Percentiles rank a stretch among this genome's conserved stretches.
Conservation (phyloP, 768 basidiomycete species). For the Tulasnella calospora region DNA sequence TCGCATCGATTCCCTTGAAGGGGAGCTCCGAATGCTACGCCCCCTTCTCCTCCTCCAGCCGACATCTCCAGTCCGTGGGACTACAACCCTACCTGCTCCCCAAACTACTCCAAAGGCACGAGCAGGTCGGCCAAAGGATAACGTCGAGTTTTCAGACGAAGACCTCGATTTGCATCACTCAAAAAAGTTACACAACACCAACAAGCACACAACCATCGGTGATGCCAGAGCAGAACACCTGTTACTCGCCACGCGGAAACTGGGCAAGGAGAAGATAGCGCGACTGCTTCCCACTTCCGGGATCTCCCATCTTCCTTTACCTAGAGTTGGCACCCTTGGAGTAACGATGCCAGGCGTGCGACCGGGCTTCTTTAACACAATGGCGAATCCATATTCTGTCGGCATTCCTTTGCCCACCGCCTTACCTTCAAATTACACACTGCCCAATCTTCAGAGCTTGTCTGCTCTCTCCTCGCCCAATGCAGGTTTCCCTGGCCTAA, state of each 20-base stretch:
- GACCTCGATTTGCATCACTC: conserved; percentile 18
- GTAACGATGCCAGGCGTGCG: neutral
- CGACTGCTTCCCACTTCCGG: conserved; percentile 1
- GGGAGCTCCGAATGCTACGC: conserved; percentile 58
- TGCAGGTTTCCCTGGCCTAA: neutral
- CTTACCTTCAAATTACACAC: neutral
- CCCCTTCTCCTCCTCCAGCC: conserved; percentile 68
- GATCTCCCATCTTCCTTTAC: neutral
- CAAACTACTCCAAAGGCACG: neutral
- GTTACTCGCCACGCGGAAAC: conserved; percentile 26
- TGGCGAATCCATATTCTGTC: neutral
- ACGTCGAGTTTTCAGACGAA: conserved; percentile 19
- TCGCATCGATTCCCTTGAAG: conserved; percentile 54
- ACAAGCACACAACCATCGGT: conserved; percentile 16
- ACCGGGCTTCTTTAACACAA: neutral
- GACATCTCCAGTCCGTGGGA: neutral
- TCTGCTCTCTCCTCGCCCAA: neutral
- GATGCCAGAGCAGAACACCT: conserved; percentile 29
- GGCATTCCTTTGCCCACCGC: neutral
- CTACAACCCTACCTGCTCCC: neutral
- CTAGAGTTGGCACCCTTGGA: neutral
- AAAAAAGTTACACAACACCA: conserved; percentile 11
- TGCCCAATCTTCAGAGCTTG: neutral
- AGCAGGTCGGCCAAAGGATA: neutral
- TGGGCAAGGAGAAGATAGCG: conserved; percentile 23